Evolutionary conservation across 129 eudicot genomes (phyloP).

Genomic region (Smallanthus sonchifolius): DNA sequence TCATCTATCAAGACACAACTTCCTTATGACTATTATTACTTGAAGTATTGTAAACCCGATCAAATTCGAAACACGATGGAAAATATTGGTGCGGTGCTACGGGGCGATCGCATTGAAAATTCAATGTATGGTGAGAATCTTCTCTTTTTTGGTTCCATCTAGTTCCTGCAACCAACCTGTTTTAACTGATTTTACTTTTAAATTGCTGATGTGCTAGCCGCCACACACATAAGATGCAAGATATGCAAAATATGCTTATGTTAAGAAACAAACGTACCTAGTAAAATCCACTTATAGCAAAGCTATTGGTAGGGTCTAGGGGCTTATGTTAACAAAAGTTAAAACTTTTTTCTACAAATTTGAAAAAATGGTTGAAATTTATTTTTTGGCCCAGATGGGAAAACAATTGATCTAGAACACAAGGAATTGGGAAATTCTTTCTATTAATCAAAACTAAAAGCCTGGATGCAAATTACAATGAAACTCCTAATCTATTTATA

Average conservation of each 20-base stretch:
- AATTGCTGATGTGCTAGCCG: too few relatives aligned
- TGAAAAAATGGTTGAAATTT: too few relatives aligned
- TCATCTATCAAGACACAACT: constrained; percentile 86
- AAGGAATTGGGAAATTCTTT: too few relatives aligned
- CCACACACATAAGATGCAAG: background rate
- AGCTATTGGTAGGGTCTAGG: too few relatives aligned
- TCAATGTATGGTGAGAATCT: constrained; percentile 61
- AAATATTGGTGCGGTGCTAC: constrained; percentile 74
- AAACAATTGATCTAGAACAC: too few relatives aligned
- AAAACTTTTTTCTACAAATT: too few relatives aligned
- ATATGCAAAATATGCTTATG: background rate
- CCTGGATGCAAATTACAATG: too few relatives aligned
- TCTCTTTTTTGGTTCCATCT: background rate
- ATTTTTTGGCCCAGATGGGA: too few relatives aligned
- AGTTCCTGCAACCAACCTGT: background rate
- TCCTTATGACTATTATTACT: constrained; percentile 83
- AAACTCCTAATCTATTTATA: too few relatives aligned
- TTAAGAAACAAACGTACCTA: background rate
- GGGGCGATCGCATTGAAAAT: constrained; percentile 84
- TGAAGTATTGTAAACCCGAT: constrained; percentile 66
- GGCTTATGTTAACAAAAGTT: too few relatives aligned
- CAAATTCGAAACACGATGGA: constrained; percentile 56
- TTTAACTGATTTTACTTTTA: background rate
- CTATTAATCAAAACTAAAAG: too few relatives aligned
- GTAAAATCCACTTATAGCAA: too few relatives aligned